These are phyloP conservation scores for Paralagenidium karlingii DNA, from an alignment of 352 stramenopile species.

Conservation along the genomic window DNA sequence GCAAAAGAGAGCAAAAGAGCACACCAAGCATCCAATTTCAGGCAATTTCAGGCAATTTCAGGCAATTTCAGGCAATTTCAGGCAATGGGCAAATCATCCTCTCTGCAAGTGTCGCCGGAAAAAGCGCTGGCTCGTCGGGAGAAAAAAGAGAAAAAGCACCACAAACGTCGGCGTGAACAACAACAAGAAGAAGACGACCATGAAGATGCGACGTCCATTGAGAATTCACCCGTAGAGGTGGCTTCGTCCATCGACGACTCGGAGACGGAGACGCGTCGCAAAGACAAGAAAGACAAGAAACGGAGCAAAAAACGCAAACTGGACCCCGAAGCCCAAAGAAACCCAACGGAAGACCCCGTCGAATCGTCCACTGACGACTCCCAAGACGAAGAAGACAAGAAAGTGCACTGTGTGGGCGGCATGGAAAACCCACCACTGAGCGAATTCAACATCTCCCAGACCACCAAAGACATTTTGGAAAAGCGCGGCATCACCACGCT, in stretches of 20 bases:
- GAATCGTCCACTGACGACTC: background rate
- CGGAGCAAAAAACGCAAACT: background rate
- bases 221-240: slow-evolving; percentile 47
- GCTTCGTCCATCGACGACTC: slow-evolving; percentile 15
- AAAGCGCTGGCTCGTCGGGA: too few relatives aligned
- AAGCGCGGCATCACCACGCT: slow-evolving; percentile 76
- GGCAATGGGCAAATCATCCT: too few relatives aligned
- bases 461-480: slow-evolving; percentile 47
- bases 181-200: slow-evolving; percentile 13
- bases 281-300: slow-evolving; percentile 21
- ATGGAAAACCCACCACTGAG: slow-evolving; percentile 56
- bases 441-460: slow-evolving; percentile 48
- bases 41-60: too few relatives aligned
- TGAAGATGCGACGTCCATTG: slow-evolving; percentile 21
- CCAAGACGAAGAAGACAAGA: slow-evolving; percentile 6
- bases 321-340: background rate
- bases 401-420: slow-evolving; percentile 34
- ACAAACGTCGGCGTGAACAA: slow-evolving; percentile 46
- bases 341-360: slow-evolving; percentile 12
- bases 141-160: slow-evolving; percentile 65
- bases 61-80: too few relatives aligned
- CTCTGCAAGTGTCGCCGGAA: too few relatives aligned
- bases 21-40: too few relatives aligned
- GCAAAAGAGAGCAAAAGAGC: too few relatives aligned
- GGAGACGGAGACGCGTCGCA: slow-evolving; percentile 3